phyloP scores from a whole-genome alignment of 768 basidiomycete genomes.

The Ramaria rubella region DNA sequence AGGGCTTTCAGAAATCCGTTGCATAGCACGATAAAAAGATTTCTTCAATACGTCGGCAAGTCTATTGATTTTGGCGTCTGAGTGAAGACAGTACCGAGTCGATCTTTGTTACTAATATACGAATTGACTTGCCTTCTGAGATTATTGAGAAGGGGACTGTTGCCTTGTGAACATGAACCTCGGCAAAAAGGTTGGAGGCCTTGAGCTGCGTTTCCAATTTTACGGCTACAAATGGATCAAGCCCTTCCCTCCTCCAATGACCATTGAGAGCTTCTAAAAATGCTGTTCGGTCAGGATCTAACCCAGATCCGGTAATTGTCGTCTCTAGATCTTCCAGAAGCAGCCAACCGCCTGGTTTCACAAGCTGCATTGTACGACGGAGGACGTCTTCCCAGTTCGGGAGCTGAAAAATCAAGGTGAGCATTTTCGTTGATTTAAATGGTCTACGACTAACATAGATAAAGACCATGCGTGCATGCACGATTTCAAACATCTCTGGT shows the following conservation, averaged over 20 bases:
- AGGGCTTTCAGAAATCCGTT: neutral
- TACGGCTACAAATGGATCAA: neutral
- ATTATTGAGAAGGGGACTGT: neutral
- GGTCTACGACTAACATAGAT: constrained; percentile 15
- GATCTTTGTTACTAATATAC: neutral
- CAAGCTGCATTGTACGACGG: constrained; percentile 14
- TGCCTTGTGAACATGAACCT: neutral
- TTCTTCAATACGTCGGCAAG: neutral
- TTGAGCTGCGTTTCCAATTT: neutral
- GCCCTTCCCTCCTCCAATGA: neutral
- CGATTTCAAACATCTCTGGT: constrained; percentile 17
- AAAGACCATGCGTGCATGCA: constrained; percentile 21
- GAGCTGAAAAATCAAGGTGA: constrained; percentile 9
- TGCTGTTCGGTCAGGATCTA: neutral
- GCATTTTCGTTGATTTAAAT: neutral
- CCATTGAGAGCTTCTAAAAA: neutral
- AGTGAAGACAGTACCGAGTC: neutral
- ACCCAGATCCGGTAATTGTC: neutral
- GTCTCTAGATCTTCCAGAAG: constrained; percentile 18
- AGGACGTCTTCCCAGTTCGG: constrained; percentile 16
- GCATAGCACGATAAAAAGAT: neutral
- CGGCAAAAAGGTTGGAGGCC: neutral
- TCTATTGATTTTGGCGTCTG: neutral
- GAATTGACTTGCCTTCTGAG: neutral
- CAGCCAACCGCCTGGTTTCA: constrained; percentile 23